Percentiles rank a stretch among this genome's conserved stretches.
Evolutionary conservation across 805 yeast genomes (phyloP).

Genomic region (Citeromyces matritensis): DNA sequence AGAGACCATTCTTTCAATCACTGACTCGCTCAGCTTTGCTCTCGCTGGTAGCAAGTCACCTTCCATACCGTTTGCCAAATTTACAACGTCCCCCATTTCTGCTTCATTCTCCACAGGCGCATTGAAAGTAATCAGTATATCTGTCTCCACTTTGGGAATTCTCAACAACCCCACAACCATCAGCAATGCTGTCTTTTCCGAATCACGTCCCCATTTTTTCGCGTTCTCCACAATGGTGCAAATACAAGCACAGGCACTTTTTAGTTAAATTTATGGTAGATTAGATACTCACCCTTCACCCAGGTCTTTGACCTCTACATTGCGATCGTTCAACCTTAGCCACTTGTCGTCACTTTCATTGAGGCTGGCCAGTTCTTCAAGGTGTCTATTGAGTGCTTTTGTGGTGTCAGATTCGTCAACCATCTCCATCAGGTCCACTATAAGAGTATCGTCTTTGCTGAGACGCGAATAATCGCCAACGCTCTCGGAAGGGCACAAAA

Average conservation of each 20-base stretch:
- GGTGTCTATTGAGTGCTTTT: conserved; percentile 33
- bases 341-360: conserved; percentile 18
- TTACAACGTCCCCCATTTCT: conserved; percentile 8
- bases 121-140: conserved; percentile 44
- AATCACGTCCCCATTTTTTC: conserved; percentile 34
- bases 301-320: conserved; percentile 3
- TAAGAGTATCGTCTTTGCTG: conserved; percentile 34
- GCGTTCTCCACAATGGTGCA: conserved; percentile 25
- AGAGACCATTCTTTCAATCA: too few species aligned
- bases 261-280: background rate
- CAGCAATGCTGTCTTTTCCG: conserved; percentile 19
- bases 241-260: conserved; percentile 12
- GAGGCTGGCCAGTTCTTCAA: conserved; percentile 34
- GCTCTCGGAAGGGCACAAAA: conserved; percentile 25
- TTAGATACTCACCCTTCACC: conserved; percentile 1
- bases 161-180: conserved; percentile 45
- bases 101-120: conserved; percentile 27
- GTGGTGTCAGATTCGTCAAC: conserved; percentile 21
- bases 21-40: too few species aligned
- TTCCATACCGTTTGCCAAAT: too few species aligned
- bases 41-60: too few species aligned
- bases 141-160: conserved; percentile 35
- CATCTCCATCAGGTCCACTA: conserved; percentile 49
- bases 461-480: conserved; percentile 10
- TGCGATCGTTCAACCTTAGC: conserved; percentile 15